Base-by-base conservation (phyloP, 164 flowering plant genomes). In the Umbellularia californica region DNA sequence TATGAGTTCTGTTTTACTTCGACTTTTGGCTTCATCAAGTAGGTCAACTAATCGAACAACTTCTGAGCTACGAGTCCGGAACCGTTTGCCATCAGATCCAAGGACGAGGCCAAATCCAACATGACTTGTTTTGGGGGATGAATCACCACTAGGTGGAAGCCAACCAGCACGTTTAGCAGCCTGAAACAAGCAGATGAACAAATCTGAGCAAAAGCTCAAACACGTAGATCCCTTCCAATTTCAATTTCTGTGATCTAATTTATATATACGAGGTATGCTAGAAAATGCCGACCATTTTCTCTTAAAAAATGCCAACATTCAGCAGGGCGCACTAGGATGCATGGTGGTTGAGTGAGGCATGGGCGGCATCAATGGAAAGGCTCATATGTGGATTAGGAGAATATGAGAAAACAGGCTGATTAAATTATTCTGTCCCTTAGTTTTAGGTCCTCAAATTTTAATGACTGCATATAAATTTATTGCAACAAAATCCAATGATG, bases 71-170 rank as follows among this genome's bases (percentile, higher is more conserved):
- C 99, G 90, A 76, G 98, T 96, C 63, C 97, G 83, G 70, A 94
- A 94, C 15, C 98, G 85, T 79, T 96, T 96, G 47, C 98, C 97
- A 88, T 96, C 99, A 65, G 90, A 96, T 72, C 98, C 99, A 76
- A 92, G 90, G 71, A 96, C 99, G 82, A 96, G 95, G 74, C 99
- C 99, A 84, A 96, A 92, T 4, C 95, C 97, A 70, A 96, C 97
- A 87, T 96, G 99, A 78, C 74, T 90, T 73, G 84, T 69, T 83
- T 84, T 93, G 19, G 99, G 98, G 72, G 87, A 89, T 55, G 52
- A 50, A 75, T 76, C 90, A 65, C 68, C 62, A 30, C 83, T 83
- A 75, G 72, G 68, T 55, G 95, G 94, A 73, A 96, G 93, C 99
- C 99, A 94, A 62, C 94, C 95, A 1, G 97, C 98, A 72, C 75